phyloP scores from a whole-genome alignment of 192 early-diverging fungal genomes.

The Linnemannia zychae region DNA sequence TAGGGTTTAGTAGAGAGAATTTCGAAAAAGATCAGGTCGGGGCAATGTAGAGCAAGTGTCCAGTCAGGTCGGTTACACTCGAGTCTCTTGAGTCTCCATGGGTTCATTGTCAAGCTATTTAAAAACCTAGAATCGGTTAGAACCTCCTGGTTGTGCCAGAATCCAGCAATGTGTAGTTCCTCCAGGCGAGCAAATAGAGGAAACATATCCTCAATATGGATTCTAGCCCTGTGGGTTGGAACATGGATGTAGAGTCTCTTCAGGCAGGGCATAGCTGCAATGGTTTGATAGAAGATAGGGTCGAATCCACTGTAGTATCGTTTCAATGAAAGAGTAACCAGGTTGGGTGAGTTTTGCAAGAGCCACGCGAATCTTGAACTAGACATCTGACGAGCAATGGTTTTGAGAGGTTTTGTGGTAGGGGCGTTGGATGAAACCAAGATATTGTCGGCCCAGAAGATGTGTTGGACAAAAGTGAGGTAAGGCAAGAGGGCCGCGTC shows the following conservation, averaged over 20 bases:
- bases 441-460: neutral
- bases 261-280: neutral
- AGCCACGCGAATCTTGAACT: neutral
- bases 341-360: neutral
- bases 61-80: neutral
- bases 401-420: neutral
- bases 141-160: neutral
- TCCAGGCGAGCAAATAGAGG: neutral
- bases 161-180: neutral
- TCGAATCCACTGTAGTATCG: neutral
- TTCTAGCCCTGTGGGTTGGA: neutral
- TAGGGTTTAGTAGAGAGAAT: neutral
- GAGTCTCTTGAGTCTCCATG: neutral
- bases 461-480: neutral
- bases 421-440: neutral
- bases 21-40: neutral
- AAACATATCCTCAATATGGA: neutral
- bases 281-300: neutral
- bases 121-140: neutral
- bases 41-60: neutral
- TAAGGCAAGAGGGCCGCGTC: neutral
- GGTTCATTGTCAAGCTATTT: neutral
- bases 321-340: neutral
- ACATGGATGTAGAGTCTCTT: neutral
- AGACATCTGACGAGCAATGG: neutral